Evolutionary conservation across 306 rosid genomes (phyloP).

Genomic region (Sicyos edulis): DNA sequence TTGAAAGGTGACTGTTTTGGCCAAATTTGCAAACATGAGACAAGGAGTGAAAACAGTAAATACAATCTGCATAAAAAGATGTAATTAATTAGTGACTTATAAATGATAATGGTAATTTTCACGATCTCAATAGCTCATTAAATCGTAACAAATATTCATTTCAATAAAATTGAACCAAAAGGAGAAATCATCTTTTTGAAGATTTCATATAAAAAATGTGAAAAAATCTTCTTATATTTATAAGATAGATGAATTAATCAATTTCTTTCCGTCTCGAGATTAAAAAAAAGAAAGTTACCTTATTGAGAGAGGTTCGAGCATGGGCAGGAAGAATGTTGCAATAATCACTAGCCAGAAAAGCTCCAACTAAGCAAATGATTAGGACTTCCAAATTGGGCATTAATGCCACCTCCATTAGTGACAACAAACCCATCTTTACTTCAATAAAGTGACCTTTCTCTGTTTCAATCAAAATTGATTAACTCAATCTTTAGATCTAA

Average conservation of each 20-base stretch:
- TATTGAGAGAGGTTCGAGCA: slow-evolving; percentile 59
- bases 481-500: no score
- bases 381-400: slow-evolving; percentile 75
- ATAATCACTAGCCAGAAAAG: slow-evolving; percentile 54
- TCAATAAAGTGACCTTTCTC: background rate
- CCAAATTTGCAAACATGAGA: slow-evolving; percentile 65
- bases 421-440: slow-evolving; percentile 49
- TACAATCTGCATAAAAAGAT: slow-evolving; percentile 51
- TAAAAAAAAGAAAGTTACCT: background rate
- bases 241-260: no score
- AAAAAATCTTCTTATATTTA: no score
- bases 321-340: slow-evolving; percentile 51
- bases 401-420: slow-evolving; percentile 57
- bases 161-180: no score
- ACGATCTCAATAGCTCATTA: no score
- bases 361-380: slow-evolving; percentile 63
- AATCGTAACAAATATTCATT: no score
- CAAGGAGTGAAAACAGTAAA: slow-evolving; percentile 77
- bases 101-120: no score
- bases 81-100: no score
- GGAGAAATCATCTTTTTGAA: no score
- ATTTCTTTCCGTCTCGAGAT: no score
- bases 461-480: background rate
- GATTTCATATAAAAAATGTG: no score
- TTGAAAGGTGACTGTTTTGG: slow-evolving; percentile 59